Conservation (phyloP, 2,329 filamentous ascomycete species). For the Talaromyces sp. region DNA sequence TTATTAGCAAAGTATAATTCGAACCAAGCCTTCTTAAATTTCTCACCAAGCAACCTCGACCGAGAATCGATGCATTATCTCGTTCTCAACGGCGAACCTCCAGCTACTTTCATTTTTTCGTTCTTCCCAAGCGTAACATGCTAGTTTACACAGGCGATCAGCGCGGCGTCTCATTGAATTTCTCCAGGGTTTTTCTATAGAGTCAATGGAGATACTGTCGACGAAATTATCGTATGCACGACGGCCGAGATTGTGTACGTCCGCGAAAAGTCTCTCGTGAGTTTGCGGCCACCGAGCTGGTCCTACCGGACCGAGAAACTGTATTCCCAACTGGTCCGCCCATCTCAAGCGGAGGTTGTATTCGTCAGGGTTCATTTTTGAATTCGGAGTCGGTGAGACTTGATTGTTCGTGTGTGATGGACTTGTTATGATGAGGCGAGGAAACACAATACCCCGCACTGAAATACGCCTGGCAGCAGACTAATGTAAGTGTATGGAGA, state of each 20-base stretch:
- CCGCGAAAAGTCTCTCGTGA: constrained; percentile 8
- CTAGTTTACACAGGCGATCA: not conserved
- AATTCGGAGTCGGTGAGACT: no score
- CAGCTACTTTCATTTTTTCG: constrained; percentile 7
- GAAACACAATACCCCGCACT: no score
- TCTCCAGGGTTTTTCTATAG: not conserved
- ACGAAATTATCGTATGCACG: not conserved
- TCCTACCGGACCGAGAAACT: constrained; percentile 5
- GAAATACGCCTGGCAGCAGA: no score
- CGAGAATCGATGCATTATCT: constrained; percentile 10
- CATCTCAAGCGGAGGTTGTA: no score
- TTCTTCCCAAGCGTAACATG: not conserved
- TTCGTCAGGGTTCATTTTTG: no score
- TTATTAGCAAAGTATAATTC: no score
- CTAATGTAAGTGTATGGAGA: no score
- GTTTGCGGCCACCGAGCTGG: constrained; percentile 4
- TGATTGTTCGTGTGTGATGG: no score
- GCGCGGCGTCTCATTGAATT: not conserved
- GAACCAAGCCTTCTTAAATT: no score
- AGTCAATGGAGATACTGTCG: not conserved
- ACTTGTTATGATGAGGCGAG: no score
- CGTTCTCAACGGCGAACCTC: constrained; percentile 11
- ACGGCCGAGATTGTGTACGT: constrained; percentile 5
- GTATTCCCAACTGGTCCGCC: not conserved
- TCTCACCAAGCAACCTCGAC: constrained; percentile 11